These are phyloP conservation scores for Xylaria sp. DNA, from an alignment of 2,329 filamentous ascomycete species.

Conservation along the genomic window DNA sequence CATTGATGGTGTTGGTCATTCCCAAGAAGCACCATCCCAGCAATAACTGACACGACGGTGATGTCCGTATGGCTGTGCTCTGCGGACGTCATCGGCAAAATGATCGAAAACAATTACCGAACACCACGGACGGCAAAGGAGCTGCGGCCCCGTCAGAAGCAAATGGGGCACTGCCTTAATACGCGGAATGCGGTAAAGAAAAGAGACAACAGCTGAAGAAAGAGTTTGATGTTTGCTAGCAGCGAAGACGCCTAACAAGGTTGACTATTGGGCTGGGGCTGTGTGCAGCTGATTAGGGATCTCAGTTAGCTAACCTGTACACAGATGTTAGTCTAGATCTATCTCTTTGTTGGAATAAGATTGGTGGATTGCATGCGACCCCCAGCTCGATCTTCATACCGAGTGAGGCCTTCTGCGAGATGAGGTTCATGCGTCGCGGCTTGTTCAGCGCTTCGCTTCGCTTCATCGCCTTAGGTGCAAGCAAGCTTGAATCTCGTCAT, in stretches of 20 bases:
- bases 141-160: neutral
- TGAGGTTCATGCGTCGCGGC: conserved; percentile 7
- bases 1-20: neutral
- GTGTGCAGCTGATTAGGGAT: conserved; percentile 25
- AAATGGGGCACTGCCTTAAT: conserved; percentile 12
- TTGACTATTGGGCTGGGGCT: conserved; percentile 32
- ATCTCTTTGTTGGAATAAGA: neutral
- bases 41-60: neutral
- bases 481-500: neutral
- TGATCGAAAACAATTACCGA: conserved; percentile 19
- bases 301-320: neutral
- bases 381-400: conserved; percentile 6
- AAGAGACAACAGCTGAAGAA: conserved; percentile 19
- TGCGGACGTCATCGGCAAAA: neutral
- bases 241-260: conserved; percentile 29
- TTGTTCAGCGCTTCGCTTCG: neutral
- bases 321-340: neutral
- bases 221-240: neutral
- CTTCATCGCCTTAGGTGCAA: conserved; percentile 7
- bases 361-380: conserved; percentile 1
- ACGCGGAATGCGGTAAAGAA: neutral
- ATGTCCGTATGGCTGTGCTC: conserved; percentile 19
- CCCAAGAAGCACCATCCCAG: neutral
- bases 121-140: neutral
- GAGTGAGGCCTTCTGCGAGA: conserved; percentile 3